Evolutionary conservation across 73 alveolate genomes (phyloP), one percentile per base, ranked within the genome.

Genomic region (Paraurostyla sp.): DNA sequence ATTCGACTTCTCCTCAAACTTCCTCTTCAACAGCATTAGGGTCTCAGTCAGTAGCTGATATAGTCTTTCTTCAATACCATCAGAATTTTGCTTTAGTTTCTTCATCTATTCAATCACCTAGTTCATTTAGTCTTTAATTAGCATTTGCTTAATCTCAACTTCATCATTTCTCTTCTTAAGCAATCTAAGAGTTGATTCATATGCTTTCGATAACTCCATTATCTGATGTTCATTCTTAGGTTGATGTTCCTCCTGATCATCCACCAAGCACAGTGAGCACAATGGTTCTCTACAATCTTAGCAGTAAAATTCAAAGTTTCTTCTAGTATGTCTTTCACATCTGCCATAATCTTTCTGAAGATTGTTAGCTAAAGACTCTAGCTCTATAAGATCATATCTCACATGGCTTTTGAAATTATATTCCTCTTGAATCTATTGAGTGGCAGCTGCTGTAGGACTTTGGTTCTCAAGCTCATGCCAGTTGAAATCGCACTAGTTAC

Each of bases 61-160:
- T 48, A 73, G 35, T 40, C 87, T 40, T 45, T 73, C 87, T 45
- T 73, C 87, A 27, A 73, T 35, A 15, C 46, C 87, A 73, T 73
- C 87, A 4, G 87, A 73, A 36, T 73, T 73, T 27, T 16, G 30
- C 50, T 73, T 73, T 7, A 73, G 71, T 43, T 11, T 18, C 46
- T 45, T 73, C 87, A 73, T 73, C 4, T 73, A n/a, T 3, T 73
- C 87, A 3, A 73, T 33, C 1, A 73, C 56, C 20, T 48, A 45
- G 43, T 45, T 51, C 87, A 73, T 73, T 45, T 73, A 25, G 32
- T 45, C 68, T 45, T 50, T 45, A 30, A 73, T 45, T 27, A 45
- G 30, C 16, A 25, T 22, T 30, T 73, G 27, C 27, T 73, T 73
- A 18, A 7, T 30, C 42, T 45, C 40, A 6, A 73, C 68, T 30